Conservation (phyloP, 2,329 filamentous ascomycete genomes). For the Gremmenia infestans region DNA sequence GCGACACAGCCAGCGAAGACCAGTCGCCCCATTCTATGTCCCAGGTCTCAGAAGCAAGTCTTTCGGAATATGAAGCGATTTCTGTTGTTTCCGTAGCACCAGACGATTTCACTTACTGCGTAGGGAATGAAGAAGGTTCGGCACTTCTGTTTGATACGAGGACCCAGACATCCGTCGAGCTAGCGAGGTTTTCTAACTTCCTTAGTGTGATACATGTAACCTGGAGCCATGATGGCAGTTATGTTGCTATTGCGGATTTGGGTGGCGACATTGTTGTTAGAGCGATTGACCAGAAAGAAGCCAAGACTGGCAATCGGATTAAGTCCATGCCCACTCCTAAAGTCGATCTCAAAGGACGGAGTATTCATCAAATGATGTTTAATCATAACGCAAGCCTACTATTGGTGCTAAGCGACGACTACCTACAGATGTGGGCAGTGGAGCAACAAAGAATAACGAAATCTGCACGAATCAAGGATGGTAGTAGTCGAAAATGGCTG, state of each 20-base stretch:
- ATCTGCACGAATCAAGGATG: too few species aligned
- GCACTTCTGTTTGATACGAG: neutral
- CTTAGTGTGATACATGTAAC: neutral
- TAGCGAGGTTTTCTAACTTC: neutral
- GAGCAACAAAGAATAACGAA: too few species aligned
- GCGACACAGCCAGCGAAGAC: neutral
- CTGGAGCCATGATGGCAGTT: neutral
- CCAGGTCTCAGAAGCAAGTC: neutral
- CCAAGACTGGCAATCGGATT: neutral
- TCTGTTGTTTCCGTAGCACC: constrained; percentile 4
- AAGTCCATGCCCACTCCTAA: neutral
- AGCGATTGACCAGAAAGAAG: neutral
- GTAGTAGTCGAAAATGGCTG: too few species aligned
- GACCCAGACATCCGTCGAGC: neutral
- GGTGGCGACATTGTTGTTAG: neutral
- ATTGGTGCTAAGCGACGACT: neutral
- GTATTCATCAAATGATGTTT: neutral
- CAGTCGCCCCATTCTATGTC: neutral
- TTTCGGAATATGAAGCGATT: neutral
- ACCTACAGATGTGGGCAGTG: neutral
- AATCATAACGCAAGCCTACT: neutral
- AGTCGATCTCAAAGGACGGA: neutral
- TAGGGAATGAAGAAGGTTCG: constrained; percentile 6
- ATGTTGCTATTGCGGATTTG: constrained; percentile 1
- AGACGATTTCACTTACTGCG: neutral